A percentile compares a stretch with the other conserved stretches of the same genome.
These are phyloP conservation scores for Microbotryum intermedium DNA, from an alignment of 1,284 basidiomycete genomes.

Conservation along the genomic window DNA sequence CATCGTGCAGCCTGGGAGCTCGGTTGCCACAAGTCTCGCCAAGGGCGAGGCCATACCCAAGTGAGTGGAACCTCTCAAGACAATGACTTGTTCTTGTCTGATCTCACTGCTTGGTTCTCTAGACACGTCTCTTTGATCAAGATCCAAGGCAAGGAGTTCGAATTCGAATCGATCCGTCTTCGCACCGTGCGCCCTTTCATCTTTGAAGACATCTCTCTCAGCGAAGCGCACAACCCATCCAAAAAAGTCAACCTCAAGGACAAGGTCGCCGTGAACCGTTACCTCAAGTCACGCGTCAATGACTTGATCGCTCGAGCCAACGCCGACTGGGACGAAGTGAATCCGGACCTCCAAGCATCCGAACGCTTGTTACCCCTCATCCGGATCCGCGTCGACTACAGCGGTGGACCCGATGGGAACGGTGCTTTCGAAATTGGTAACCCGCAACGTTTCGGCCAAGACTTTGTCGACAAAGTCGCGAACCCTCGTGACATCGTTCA, in stretches of 20 bases:
- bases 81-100: not conserved
- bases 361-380: conserved; percentile 76
- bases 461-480: conserved; percentile 81
- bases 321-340: conserved; percentile 67
- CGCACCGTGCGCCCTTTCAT: conserved; percentile 92
- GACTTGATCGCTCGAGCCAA: conserved; percentile 69
- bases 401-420: conserved; percentile 36
- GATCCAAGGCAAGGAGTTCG: conserved; percentile 77
- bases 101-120: not conserved
- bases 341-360: conserved; percentile 45
- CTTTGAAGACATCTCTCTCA: conserved; percentile 70
- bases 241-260: conserved; percentile 62
- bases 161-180: conserved; percentile 73
- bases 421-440: conserved; percentile 84
- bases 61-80: conserved; percentile 44
- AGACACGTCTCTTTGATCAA: conserved; percentile 82
- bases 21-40: conserved; percentile 83
- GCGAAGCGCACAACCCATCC: conserved; percentile 64
- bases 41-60: conserved; percentile 84
- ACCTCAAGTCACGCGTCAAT: conserved; percentile 65
- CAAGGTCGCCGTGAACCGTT: conserved; percentile 71
- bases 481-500: conserved; percentile 89
- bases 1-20: conserved; percentile 91
- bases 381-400: conserved; percentile 85
- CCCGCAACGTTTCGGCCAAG: conserved; percentile 91